A percentile compares a stretch with the other conserved stretches of the same genome.
Conservation (phyloP, 352 stramenopile species). For the Saprolegnia parasitica region DNA sequence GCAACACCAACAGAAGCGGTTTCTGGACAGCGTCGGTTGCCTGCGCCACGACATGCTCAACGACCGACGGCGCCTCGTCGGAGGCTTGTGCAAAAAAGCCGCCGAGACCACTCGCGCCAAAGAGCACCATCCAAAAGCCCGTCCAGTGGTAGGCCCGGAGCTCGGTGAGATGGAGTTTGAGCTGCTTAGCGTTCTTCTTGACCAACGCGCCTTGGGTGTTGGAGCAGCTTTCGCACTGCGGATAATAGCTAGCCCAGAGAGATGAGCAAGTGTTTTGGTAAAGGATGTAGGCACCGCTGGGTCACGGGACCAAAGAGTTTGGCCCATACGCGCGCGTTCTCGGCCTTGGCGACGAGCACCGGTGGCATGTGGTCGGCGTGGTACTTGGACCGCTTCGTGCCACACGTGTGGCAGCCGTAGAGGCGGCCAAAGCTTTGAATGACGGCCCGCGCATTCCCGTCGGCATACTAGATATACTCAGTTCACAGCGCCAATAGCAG, state of each 20-base stretch:
- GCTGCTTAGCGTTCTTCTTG: constrained; percentile 39
- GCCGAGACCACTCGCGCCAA: constrained; percentile 32
- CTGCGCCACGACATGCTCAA: constrained; percentile 15
- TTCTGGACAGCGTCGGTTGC: constrained; percentile 16
- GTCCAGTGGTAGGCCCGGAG: constrained; percentile 71
- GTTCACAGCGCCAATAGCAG: no score
- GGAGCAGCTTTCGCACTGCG: constrained; percentile 77
- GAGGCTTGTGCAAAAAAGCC: constrained; percentile 2
- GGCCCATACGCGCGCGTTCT: constrained; percentile 30
- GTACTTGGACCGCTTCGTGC: constrained; percentile 53
- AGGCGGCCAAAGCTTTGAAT: constrained; percentile 77
- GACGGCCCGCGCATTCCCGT: constrained; percentile 49
- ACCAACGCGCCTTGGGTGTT: constrained; percentile 41
- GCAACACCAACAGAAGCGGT: not conserved
- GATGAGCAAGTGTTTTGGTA: not conserved
- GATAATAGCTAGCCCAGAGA: constrained; percentile 63
- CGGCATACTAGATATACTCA: constrained; percentile 69
- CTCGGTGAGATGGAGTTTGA: constrained; percentile 58
- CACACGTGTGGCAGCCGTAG: constrained; percentile 81
- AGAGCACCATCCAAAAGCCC: constrained; percentile 74
- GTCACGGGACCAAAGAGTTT: constrained; percentile 14
- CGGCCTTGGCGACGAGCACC: constrained; percentile 50
- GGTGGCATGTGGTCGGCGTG: constrained; percentile 78
- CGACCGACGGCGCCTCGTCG: not conserved
- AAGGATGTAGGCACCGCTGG: not conserved